phyloP scores from a whole-genome alignment of 164 flowering plant species.

The Vitis cinerea region DNA sequence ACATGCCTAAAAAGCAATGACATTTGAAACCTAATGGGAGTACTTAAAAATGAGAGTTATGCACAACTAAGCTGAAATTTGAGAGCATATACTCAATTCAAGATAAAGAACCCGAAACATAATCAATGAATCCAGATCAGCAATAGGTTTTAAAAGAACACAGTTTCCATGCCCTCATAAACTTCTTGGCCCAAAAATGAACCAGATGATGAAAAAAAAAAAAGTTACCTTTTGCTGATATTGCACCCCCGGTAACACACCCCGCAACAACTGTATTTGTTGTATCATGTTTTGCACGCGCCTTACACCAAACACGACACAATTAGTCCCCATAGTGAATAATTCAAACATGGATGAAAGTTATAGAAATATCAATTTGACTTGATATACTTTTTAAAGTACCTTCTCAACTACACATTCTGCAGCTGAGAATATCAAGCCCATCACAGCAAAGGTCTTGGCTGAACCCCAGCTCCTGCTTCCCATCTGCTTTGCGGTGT shows the following conservation, averaged over 20 bases:
- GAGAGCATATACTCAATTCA: no score
- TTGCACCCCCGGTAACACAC: constrained; percentile 82
- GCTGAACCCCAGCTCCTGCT: constrained; percentile 70
- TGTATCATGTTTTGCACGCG: constrained; percentile 86
- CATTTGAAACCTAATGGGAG: no score
- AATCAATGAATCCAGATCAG: no score
- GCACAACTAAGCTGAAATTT: no score
- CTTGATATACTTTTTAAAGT: not conserved
- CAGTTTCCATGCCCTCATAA: no score
- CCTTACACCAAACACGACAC: constrained; percentile 37
- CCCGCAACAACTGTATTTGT: constrained; percentile 92
- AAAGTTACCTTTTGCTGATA: constrained; percentile 84
- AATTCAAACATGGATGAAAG: not conserved
- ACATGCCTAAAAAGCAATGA: no score
- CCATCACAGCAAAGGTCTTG: constrained; percentile 90
- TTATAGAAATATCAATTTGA: not conserved
- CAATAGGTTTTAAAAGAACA: no score
- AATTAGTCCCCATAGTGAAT: constrained; percentile 1
- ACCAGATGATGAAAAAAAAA: not conserved
- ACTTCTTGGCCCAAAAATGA: not conserved
- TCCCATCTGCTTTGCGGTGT: constrained; percentile 86
- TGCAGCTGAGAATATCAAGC: constrained; percentile 80
- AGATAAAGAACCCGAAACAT: no score
- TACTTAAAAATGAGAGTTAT: no score
- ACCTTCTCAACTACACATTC: constrained; percentile 95